Conservation (phyloP, 108 stramenopile species). For the Cyclotella choctawhatcheeana region DNA sequence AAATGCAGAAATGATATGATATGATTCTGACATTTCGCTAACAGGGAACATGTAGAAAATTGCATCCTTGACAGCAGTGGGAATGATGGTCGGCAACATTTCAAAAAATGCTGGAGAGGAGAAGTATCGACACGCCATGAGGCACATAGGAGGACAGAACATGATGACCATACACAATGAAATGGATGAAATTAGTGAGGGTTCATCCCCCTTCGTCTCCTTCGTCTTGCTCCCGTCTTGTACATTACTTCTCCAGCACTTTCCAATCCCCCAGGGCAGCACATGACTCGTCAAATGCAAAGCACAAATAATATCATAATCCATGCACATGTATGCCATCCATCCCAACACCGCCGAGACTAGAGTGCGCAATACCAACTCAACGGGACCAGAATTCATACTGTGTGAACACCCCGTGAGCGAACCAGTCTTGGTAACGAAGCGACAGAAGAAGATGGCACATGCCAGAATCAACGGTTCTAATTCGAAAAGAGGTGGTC, state of each 20-base stretch:
- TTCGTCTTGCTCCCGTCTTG: not conserved
- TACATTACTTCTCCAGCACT: constrained; percentile 1
- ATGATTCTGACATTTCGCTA: constrained; percentile 61
- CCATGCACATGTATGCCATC: constrained; percentile 61
- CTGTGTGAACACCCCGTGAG: constrained; percentile 10
- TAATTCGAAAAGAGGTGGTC: constrained; percentile 28
- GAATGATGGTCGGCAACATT: not conserved
- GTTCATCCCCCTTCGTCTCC: not conserved
- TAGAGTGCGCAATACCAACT: constrained; percentile 42
- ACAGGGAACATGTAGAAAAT: constrained; percentile 70
- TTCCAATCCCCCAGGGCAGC: constrained; percentile 48
- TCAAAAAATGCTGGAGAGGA: constrained; percentile 25
- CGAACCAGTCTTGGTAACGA: constrained; percentile 57
- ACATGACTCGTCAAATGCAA: constrained; percentile 77
- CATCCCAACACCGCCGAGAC: constrained; percentile 57
- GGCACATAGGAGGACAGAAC: constrained; percentile 18
- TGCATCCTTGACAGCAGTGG: constrained; percentile 10
- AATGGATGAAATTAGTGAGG: constrained; percentile 22
- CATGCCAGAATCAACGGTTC: constrained; percentile 65
- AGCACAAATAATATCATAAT: constrained; percentile 70
- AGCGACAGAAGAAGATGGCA: constrained; percentile 74
- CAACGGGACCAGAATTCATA: not conserved
- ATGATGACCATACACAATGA: constrained; percentile 1
- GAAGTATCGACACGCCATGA: constrained; percentile 28
- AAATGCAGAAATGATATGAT: constrained; percentile 67